phyloP scores from a whole-genome alignment of 495 filamentous ascomycete species.

The Saxophila tyrrhenica region DNA sequence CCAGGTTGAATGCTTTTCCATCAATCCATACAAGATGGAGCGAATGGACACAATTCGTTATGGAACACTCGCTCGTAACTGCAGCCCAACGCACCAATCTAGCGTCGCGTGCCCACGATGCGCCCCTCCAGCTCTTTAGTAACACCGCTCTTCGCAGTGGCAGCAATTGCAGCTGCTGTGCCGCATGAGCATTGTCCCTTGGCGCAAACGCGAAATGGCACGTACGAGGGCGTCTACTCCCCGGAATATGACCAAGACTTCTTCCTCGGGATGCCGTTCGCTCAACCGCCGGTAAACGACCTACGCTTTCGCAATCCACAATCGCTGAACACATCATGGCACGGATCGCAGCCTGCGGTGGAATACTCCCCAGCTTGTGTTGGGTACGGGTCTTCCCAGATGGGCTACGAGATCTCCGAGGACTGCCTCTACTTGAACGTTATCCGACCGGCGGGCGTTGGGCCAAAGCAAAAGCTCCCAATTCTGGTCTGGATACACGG shows the following conservation, averaged over 20 bases:
- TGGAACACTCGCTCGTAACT: no score
- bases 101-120: no score
- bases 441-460: slow-evolving; percentile 47
- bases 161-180: no score
- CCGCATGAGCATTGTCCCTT: no score
- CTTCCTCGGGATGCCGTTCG: slow-evolving; percentile 58
- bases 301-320: slow-evolving; percentile 52
- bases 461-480: slow-evolving; percentile 41
- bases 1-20: no score
- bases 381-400: slow-evolving; percentile 29
- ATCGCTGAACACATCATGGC: slow-evolving; percentile 35
- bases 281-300: slow-evolving; percentile 45
- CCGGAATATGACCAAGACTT: slow-evolving; percentile 25
- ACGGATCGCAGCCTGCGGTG: slow-evolving; percentile 23
- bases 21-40: no score
- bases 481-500: slow-evolving; percentile 61
- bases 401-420: slow-evolving; percentile 32
- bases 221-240: slow-evolving; percentile 21
- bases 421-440: slow-evolving; percentile 59
- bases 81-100: no score
- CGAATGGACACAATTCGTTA: no score
- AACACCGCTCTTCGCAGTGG: no score
- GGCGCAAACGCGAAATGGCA: no score
- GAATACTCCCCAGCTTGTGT: slow-evolving; percentile 31
- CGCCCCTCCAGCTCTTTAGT: no score